Evolutionary conservation across 106 monocot genomes (phyloP).

Genomic region (Posidonia australis): DNA sequence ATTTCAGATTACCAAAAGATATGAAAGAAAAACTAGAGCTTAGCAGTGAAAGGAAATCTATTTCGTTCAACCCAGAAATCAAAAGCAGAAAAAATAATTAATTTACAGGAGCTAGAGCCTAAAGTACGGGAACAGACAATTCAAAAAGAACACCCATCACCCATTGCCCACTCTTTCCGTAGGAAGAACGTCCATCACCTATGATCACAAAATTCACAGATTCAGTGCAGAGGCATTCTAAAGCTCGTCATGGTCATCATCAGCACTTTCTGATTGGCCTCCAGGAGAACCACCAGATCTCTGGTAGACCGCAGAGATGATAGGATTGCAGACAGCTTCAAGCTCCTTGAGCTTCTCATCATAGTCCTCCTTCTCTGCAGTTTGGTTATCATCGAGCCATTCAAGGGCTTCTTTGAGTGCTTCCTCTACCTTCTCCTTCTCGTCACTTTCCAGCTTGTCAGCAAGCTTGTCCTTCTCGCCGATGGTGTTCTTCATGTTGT

Average conservation of each 20-base stretch:
- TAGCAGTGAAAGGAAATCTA: too few species aligned
- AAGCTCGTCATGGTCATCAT: conserved; percentile 22
- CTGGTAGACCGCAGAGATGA: conserved; percentile 30
- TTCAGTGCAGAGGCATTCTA: too few species aligned
- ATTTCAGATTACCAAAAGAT: too few species aligned
- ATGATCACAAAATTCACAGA: too few species aligned
- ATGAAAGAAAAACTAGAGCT: too few species aligned
- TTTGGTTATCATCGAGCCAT: conserved; percentile 32
- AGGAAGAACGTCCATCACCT: too few species aligned
- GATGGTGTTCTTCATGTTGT: conserved; percentile 31
- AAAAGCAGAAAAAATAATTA: too few species aligned
- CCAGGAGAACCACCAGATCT: conserved; percentile 13
- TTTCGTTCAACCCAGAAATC: too few species aligned
- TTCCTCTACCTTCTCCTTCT: conserved; percentile 28
- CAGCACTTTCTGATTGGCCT: not conserved
- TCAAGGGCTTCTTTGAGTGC: conserved; percentile 20
- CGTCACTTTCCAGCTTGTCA: conserved; percentile 16
- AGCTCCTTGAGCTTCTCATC: conserved; percentile 31
- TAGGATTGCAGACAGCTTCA: conserved; percentile 29
- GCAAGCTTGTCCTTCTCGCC: conserved; percentile 26
- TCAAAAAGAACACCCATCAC: too few species aligned
- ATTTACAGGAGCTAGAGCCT: too few species aligned
- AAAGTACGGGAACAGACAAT: too few species aligned
- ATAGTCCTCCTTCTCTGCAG: conserved; percentile 23
- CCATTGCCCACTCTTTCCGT: too few species aligned